These are phyloP conservation scores for Cenchrus americanus DNA, from an alignment of 176 grass and related monocot genomes.

Conservation along the genomic window DNA sequence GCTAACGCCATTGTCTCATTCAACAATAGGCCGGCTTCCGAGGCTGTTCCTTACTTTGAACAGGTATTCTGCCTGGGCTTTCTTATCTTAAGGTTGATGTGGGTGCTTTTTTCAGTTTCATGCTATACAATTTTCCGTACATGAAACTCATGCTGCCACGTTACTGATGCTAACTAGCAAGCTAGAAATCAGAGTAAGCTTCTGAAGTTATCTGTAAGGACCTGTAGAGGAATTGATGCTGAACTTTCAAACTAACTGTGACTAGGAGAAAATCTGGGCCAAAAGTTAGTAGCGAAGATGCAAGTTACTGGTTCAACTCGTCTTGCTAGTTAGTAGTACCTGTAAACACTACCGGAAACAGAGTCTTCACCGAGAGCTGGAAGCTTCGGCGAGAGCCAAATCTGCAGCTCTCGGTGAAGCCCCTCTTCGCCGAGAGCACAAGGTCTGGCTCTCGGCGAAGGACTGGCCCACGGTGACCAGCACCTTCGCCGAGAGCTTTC, in stretches of 20 bases:
- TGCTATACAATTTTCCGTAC: neutral
- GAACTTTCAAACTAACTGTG: conserved; percentile 18
- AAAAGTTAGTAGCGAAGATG: neutral
- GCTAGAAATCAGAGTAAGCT: neutral
- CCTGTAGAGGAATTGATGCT: neutral
- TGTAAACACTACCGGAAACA: too few species aligned
- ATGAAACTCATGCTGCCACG: neutral
- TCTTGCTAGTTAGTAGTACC: neutral
- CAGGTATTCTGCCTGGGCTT: conserved; percentile 58
- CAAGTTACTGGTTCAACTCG: neutral
- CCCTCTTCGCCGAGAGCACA: too few species aligned
- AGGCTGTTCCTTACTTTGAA: conserved; percentile 97
- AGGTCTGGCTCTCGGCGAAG: too few species aligned
- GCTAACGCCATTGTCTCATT: conserved; percentile 94
- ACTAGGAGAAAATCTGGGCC: neutral
- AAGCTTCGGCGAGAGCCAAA: too few species aligned
- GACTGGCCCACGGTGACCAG: too few species aligned
- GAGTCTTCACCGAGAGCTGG: too few species aligned
- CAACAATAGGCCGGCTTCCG: conserved; percentile 86
- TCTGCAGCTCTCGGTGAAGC: too few species aligned
- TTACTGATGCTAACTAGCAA: conserved; percentile 3
- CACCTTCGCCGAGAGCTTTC: too few species aligned
- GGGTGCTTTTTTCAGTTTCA: neutral
- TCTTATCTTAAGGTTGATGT: conserved; percentile 14
- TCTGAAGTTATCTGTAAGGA: neutral